phyloP scores from a whole-genome alignment of 202 grass and related monocot genomes.

The Digitaria exilis region DNA sequence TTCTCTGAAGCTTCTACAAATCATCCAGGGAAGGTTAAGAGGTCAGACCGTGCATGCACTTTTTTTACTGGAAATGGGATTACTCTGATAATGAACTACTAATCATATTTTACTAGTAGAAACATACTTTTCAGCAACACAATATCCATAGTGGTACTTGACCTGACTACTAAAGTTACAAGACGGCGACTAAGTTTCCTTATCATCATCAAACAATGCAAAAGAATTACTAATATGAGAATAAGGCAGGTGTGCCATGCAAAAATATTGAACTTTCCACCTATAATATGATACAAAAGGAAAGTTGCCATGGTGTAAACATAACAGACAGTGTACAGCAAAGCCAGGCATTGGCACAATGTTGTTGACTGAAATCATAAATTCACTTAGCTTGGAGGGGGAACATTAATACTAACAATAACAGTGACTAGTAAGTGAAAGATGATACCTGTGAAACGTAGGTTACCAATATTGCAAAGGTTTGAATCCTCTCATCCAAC shows the following conservation, averaged over 20 bases:
- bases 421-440: too few species aligned
- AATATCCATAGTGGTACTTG: constrained; percentile 2
- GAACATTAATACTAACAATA: neutral
- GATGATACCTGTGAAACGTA: constrained; percentile 54
- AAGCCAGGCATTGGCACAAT: neutral
- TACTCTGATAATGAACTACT: neutral
- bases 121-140: neutral
- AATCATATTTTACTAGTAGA: constrained; percentile 20
- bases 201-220: neutral
- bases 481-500: constrained; percentile 44
- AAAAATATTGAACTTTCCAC: neutral
- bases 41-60: constrained; percentile 18
- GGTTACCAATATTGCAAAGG: constrained; percentile 50
- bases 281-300: neutral
- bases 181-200: neutral
- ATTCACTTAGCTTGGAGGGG: neutral
- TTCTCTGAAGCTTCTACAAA: constrained; percentile 52
- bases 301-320: neutral
- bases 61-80: constrained; percentile 4
- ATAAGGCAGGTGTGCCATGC: constrained; percentile 1
- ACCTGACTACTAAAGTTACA: neutral
- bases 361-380: neutral
- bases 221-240: neutral
- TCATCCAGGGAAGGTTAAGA: constrained; percentile 21
- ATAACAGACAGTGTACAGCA: neutral